phyloP scores from a whole-genome alignment of 768 basidiomycete genomes.

The Xanthoconium stramineum region DNA sequence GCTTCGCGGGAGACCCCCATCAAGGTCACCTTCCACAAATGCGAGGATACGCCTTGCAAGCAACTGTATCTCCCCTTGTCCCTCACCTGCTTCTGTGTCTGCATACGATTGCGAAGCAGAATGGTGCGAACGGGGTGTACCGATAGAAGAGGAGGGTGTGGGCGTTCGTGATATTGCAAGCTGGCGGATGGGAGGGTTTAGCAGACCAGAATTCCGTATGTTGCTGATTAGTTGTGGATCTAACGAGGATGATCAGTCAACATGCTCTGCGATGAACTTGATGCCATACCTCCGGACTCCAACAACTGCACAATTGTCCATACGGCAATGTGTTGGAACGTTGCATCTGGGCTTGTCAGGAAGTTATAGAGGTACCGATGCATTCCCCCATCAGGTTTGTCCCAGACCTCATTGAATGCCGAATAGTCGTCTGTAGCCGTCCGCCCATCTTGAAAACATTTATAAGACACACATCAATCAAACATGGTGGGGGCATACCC shows the following conservation, averaged over 20 bases:
- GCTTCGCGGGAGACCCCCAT: slow-evolving; percentile 58
- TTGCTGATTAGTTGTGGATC: slow-evolving; percentile 88
- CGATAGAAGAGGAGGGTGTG: slow-evolving; percentile 69
- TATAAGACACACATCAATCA: background rate
- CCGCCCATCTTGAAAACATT: slow-evolving; percentile 57
- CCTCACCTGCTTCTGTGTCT: slow-evolving; percentile 82
- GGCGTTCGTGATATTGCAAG: slow-evolving; percentile 71
- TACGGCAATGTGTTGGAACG: slow-evolving; percentile 99
- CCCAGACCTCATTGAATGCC: slow-evolving; percentile 98
- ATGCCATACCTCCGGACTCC: slow-evolving; percentile 79
- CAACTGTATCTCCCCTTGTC: slow-evolving; percentile 87
- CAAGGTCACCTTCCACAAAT: slow-evolving; percentile 74
- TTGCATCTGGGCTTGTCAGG: slow-evolving; percentile 88
- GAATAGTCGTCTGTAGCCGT: slow-evolving; percentile 84
- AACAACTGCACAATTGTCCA: slow-evolving; percentile 99
- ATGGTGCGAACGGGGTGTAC: slow-evolving; percentile 68
- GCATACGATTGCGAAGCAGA: slow-evolving; percentile 71
- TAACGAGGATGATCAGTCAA: slow-evolving; percentile 24
- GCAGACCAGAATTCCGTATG: slow-evolving; percentile 77
- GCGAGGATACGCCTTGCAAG: slow-evolving; percentile 84
- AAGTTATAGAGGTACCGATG: slow-evolving; percentile 93
- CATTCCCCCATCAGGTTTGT: slow-evolving; percentile 95
- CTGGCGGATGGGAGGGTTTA: slow-evolving; percentile 84
- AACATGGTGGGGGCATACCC: slow-evolving; percentile 43
- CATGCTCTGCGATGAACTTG: background rate